phyloP scores from a whole-genome alignment of 495 filamentous ascomycete genomes.

The Friedmanniomyces simplex region DNA sequence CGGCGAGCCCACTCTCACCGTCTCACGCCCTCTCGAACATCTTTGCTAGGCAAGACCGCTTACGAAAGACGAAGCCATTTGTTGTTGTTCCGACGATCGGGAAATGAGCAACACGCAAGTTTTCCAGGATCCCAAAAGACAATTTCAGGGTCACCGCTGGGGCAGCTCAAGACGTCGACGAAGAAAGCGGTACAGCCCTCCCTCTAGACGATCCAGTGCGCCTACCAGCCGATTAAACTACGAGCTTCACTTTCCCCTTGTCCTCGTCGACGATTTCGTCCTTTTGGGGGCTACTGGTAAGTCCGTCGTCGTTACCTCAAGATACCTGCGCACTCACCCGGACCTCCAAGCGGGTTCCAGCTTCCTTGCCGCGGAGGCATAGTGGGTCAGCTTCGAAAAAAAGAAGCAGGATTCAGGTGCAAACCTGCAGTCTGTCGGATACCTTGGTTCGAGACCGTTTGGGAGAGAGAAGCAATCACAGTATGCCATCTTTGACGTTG shows the following conservation, averaged over 20 bases:
- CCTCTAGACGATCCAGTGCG: too few species aligned
- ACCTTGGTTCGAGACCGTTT: too few species aligned
- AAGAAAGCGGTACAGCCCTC: too few species aligned
- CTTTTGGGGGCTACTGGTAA: constrained; percentile 1
- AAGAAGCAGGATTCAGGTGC: too few species aligned
- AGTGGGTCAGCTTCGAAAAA: too few species aligned
- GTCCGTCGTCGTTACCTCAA: too few species aligned
- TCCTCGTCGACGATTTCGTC: constrained; percentile 16
- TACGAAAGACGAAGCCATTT: not conserved
- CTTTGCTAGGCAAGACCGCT: too few species aligned
- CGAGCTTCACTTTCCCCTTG: constrained; percentile 8
- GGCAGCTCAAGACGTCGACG: not conserved
- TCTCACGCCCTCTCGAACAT: too few species aligned
- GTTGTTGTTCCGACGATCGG: not conserved
- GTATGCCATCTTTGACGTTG: too few species aligned
- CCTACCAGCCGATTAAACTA: not conserved
- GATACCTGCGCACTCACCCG: too few species aligned
- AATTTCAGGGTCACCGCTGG: not conserved
- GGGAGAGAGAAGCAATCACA: too few species aligned
- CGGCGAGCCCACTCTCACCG: not conserved
- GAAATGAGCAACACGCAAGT: not conserved
- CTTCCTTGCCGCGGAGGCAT: constrained; percentile 1
- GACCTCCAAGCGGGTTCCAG: not conserved
- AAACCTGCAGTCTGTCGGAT: too few species aligned
- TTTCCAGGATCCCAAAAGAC: not conserved